Evolutionary conservation across 495 filamentous ascomycete species (phyloP).

Genomic region (Aspergillus bertholletiae): DNA sequence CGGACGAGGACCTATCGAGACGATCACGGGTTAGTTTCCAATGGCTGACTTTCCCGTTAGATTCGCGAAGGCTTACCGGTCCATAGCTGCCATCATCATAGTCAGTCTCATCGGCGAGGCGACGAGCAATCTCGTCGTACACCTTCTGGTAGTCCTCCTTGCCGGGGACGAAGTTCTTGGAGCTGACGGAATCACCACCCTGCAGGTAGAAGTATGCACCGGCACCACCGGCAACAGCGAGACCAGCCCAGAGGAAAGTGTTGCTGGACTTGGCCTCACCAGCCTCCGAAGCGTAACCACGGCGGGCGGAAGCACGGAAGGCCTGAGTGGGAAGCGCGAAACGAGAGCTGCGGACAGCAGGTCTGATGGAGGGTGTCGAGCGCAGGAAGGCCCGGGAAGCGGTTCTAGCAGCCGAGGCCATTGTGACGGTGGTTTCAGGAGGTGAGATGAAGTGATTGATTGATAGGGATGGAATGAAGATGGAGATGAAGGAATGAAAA

Average conservation of each 20-base stretch:
- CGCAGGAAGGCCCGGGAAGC: slow-evolving; percentile 50
- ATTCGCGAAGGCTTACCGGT: slow-evolving; percentile 52
- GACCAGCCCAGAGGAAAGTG: slow-evolving; percentile 49
- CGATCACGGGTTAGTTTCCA: slow-evolving; percentile 9
- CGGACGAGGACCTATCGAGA: slow-evolving; percentile 60
- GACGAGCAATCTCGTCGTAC: slow-evolving; percentile 80
- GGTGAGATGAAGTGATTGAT: slow-evolving; percentile 7
- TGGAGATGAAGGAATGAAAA: slow-evolving; percentile 11
- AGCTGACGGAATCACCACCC: slow-evolving; percentile 42
- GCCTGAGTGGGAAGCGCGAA: slow-evolving; percentile 57
- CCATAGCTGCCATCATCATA: slow-evolving; percentile 98
- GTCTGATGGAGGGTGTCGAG: slow-evolving; percentile 45
- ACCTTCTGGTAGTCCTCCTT: slow-evolving; percentile 93
- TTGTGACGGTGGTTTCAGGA: slow-evolving; percentile 26
- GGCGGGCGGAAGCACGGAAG: slow-evolving; percentile 63
- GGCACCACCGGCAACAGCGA: slow-evolving; percentile 60
- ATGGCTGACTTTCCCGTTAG: background rate
- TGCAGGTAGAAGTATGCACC: slow-evolving; percentile 69
- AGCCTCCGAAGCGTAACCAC: slow-evolving; percentile 73
- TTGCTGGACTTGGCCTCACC: slow-evolving; percentile 49
- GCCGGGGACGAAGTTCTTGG: slow-evolving; percentile 60
- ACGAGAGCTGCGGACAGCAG: slow-evolving; percentile 52
- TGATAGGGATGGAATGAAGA: slow-evolving; percentile 3
- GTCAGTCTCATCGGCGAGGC: slow-evolving; percentile 82
- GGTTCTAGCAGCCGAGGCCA: slow-evolving; percentile 54